Conservation (phyloP, 208 protist species). For the Balamuthia mandrillaris region DNA sequence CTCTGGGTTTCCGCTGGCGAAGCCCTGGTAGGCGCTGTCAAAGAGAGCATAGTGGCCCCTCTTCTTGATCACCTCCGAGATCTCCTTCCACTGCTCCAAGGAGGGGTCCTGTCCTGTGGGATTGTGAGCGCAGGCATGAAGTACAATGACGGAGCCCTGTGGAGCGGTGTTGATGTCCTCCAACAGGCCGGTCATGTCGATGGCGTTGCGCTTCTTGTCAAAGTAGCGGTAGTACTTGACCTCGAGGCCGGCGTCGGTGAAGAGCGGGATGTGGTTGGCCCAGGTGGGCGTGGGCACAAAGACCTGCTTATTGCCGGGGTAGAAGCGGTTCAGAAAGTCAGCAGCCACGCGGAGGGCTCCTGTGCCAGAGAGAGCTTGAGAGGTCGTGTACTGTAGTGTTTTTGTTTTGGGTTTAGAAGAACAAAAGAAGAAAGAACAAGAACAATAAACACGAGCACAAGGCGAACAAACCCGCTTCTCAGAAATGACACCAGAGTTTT, state of each 20-base stretch:
- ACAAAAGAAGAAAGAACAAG: neutral
- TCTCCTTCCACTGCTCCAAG: conserved; percentile 88
- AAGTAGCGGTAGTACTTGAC: conserved; percentile 67
- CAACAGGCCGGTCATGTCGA: conserved; percentile 71
- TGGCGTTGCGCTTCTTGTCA: conserved; percentile 29
- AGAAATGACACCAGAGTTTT: conserved; percentile 45
- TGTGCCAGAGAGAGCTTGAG: conserved; percentile 84
- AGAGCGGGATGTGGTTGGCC: conserved; percentile 45
- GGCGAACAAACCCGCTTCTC: neutral
- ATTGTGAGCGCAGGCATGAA: conserved; percentile 98
- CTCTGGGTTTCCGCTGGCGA: conserved; percentile 93
- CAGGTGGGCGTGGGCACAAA: conserved; percentile 78
- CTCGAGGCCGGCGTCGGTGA: conserved; percentile 11
- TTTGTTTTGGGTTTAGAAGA: neutral
- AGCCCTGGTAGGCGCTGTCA: conserved; percentile 87
- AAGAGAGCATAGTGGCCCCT: conserved; percentile 88
- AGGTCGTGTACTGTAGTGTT: conserved; percentile 43
- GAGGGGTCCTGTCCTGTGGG: conserved; percentile 97
- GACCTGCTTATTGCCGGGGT: conserved; percentile 42
- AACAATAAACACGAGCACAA: neutral
- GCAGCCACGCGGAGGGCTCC: conserved; percentile 76
- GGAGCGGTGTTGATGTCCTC: conserved; percentile 53
- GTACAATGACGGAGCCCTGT: conserved; percentile 85
- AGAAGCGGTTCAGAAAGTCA: conserved; percentile 70
- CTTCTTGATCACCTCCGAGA: conserved; percentile 66